Base-by-base conservation (phyloP, 345 rosid genomes). In the Boechera retrofracta region DNA sequence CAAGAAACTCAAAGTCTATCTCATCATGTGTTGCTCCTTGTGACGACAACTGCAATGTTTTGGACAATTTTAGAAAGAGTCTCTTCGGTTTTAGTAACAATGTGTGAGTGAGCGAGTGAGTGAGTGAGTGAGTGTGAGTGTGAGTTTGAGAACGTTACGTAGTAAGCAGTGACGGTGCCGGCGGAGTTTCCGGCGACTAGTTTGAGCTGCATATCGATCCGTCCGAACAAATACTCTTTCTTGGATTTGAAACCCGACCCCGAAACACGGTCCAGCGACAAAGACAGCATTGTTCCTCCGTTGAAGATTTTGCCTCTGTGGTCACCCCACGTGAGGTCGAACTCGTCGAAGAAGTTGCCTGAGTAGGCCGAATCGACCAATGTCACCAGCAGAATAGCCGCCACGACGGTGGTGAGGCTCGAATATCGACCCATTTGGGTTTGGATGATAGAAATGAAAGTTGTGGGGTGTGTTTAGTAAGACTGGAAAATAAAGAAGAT, bases 111-210 rank as follows among this genome's bases (percentile, higher is more conserved):
- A 68, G 11, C 16, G 16, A 16, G 16, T 16, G 16, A 16, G 16
- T 16, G 16, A 16, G 59, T 61, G 59, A 60, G 31, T 49, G 6
- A 68, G 11, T 31, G 7, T 7, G 10, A 2, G 24, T 21, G 24
- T 28, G 8, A 44, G 45, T 44, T 52, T 64, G 55, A 73, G 49
- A 73, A 48, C 64, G 15, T 15, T 82, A 88, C 90, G 60, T 88
- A 86, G 64, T 82, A 86, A 48, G 92, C 83, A 11, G 93, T 87
- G 38, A 88, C 89, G 3, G 93, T 88, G 65, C 93, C 93, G 7
- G 93, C 93, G 10, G 93, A 86, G 76, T 88, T 84, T 18, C 89
- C 86, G 2, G 89, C 88, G 7, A 89, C 91, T 44, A 89, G 89
- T 71, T 89, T 89, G 55, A 89, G 83, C 71, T 89, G 87, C 90